A percentile compares a stretch with the other conserved stretches of the same genome.
These are phyloP conservation scores for Cucumis hystrix DNA, from an alignment of 306 rosid genomes.

Conservation along the genomic window DNA sequence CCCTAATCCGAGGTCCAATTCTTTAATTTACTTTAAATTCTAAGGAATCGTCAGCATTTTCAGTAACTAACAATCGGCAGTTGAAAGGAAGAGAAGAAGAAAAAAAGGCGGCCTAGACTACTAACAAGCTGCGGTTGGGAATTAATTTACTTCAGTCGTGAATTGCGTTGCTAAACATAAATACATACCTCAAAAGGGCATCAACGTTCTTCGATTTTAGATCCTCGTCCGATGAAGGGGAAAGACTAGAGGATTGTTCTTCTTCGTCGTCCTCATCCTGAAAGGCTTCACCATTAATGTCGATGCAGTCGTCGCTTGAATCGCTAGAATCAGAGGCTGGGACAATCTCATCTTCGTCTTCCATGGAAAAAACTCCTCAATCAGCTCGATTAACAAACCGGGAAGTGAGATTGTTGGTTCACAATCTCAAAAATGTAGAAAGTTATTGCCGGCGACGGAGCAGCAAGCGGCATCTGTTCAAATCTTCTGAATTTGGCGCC, in stretches of 20 bases:
- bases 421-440: background rate
- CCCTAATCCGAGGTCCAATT: background rate
- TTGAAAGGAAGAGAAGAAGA: background rate
- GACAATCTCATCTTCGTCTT: constrained; percentile 31
- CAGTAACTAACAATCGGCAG: background rate
- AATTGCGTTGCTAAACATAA: background rate
- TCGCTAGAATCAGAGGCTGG: constrained; percentile 30
- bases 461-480: background rate
- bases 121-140: background rate
- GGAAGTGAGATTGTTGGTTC: background rate
- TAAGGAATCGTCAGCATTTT: background rate
- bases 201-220: constrained; percentile 75
- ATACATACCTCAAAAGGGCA: constrained; percentile 52
- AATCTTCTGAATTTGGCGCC: background rate
- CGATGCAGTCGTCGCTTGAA: constrained; percentile 33
- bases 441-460: background rate
- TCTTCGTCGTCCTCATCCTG: constrained; percentile 6
- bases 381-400: background rate
- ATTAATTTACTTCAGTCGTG: background rate
- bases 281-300: constrained; percentile 12
- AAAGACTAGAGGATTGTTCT: background rate
- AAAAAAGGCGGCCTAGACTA: background rate
- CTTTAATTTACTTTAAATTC: background rate
- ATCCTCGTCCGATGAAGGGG: constrained; percentile 21
- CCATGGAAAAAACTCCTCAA: constrained; percentile 19